Evolutionary conservation across 163 green algal genomes (phyloP).

Genomic region (Scenedesmus sp.): DNA sequence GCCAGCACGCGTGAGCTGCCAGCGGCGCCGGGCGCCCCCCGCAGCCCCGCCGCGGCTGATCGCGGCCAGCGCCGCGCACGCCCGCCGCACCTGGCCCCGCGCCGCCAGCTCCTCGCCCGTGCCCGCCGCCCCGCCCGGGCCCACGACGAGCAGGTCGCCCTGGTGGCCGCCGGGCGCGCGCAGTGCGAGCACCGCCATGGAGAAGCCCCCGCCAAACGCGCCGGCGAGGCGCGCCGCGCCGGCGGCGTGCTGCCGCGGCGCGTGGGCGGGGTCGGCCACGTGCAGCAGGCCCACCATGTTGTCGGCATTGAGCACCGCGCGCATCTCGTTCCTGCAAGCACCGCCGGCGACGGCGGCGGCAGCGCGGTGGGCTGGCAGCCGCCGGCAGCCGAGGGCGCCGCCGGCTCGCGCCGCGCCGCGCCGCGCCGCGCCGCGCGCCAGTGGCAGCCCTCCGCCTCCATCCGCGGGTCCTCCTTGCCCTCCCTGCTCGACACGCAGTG

Average conservation of each 20-base stretch:
- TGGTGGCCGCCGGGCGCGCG: background rate
- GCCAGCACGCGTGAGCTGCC: too few species aligned
- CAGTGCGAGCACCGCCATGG: conserved; percentile 37
- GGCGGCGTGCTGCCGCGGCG: background rate
- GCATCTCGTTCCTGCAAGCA: conserved; percentile 25
- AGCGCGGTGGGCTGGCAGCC: too few species aligned
- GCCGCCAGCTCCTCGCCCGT: too few species aligned
- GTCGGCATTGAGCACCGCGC: conserved; percentile 21
- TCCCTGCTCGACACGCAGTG: conserved; percentile 9
- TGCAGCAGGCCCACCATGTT: conserved; percentile 43
- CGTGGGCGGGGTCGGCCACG: conserved; percentile 15
- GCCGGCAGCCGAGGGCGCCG: too few species aligned
- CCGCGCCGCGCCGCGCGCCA: too few species aligned
- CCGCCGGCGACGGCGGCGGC: too few species aligned
- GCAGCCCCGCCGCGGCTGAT: too few species aligned
- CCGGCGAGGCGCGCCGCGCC: conserved; percentile 6
- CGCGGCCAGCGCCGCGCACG: too few species aligned
- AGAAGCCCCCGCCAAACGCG: background rate
- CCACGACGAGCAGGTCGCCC: conserved; percentile 36
- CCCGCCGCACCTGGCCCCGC: too few species aligned
- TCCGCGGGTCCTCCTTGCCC: conserved; percentile 25
- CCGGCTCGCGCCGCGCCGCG: too few species aligned
- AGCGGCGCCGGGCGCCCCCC: too few species aligned
- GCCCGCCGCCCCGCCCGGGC: too few species aligned
- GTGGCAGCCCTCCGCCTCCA: conserved; percentile 28